Percentiles rank a stretch among this genome's conserved stretches.
Conservation (phyloP, 352 stramenopile species). For the Globisporangium okanoganense region DNA sequence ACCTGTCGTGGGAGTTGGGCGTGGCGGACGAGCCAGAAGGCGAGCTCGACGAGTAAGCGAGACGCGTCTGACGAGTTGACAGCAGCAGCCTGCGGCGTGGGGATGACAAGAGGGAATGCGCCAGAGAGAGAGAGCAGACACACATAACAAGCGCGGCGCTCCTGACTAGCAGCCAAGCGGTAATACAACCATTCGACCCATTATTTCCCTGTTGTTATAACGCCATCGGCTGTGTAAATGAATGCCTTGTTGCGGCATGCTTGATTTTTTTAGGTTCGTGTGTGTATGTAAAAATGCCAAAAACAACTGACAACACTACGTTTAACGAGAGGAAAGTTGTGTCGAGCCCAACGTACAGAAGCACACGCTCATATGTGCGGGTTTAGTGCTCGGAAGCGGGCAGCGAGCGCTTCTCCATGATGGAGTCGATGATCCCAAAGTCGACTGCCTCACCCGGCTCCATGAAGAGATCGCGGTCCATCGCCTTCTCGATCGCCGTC, state of each 20-base stretch:
- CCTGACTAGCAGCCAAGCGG: not conserved
- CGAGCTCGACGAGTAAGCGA: slow-evolving; percentile 77
- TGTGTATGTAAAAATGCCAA: not conserved
- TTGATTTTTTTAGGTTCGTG: not conserved
- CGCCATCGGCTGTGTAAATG: not conserved
- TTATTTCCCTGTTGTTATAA: not conserved
- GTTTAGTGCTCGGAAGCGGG: slow-evolving; percentile 11
- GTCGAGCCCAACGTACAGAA: not conserved
- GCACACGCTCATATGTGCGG: not conserved
- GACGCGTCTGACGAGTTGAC: slow-evolving; percentile 4
- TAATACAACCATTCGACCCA: not conserved
- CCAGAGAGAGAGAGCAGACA: not conserved
- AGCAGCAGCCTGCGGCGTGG: slow-evolving; percentile 3
- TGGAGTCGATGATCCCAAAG: slow-evolving; percentile 83
- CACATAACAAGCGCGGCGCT: not conserved
- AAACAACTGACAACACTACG: not conserved
- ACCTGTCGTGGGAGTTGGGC: slow-evolving; percentile 83
- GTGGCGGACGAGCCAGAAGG: slow-evolving; percentile 68
- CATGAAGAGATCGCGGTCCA: slow-evolving; percentile 88
- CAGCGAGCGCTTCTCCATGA: slow-evolving; percentile 59
- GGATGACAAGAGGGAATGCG: not conserved
- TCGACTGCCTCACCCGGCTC: slow-evolving; percentile 65
- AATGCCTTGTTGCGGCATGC: not conserved
- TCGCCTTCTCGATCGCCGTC: slow-evolving; percentile 79
- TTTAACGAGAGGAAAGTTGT: not conserved